Conservation (phyloP, 139 green algal species). For the Picochlorum sp. region DNA sequence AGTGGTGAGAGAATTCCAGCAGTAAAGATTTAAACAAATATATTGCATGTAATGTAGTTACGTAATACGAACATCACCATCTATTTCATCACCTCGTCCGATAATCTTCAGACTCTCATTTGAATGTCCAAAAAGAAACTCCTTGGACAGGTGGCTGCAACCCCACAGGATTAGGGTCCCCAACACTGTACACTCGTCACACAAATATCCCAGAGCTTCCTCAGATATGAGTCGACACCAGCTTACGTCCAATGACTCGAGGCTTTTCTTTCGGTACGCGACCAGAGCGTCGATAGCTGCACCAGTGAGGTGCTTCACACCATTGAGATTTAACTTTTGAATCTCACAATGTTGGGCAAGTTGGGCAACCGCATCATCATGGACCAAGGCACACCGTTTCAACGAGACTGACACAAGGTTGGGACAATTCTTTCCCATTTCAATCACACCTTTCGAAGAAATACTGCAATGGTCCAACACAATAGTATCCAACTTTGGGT, state of each 20-base stretch:
- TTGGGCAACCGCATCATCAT: constrained; percentile 30
- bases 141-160: constrained; percentile 27
- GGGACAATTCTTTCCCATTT: background rate
- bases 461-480: constrained; percentile 1
- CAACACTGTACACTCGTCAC: constrained; percentile 33
- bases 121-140: constrained; percentile 40
- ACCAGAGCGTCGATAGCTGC: background rate
- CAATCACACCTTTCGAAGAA: background rate
- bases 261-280: background rate
- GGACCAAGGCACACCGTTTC: constrained; percentile 33
- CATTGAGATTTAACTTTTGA: constrained; percentile 23
- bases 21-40: background rate
- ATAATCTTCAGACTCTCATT: constrained; percentile 26
- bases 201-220: constrained; percentile 36
- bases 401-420: constrained; percentile 30
- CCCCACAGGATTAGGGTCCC: constrained; percentile 9
- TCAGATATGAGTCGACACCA: constrained; percentile 36
- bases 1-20: background rate
- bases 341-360: constrained; percentile 22
- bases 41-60: constrained; percentile 3
- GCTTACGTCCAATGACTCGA: constrained; percentile 40
- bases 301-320: constrained; percentile 15
- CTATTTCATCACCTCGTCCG: constrained; percentile 14
- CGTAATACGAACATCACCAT: background rate
- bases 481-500: background rate